Evolutionary conservation across 2,329 filamentous ascomycete genomes (phyloP).

Genomic region (Clarireedia homoeocarpa): DNA sequence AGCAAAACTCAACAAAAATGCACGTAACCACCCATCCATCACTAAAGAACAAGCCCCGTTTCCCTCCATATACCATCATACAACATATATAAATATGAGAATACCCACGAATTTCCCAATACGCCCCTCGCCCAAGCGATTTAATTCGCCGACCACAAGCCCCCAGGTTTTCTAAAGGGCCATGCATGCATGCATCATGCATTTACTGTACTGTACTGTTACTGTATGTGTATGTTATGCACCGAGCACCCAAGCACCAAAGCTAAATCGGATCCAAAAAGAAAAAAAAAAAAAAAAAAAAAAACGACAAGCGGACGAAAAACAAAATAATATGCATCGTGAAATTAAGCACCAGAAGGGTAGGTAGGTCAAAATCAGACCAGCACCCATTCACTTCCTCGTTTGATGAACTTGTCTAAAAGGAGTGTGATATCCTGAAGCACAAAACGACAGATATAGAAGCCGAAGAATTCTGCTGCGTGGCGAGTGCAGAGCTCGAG

Average conservation of each 20-base stretch:
- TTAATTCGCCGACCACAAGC: no score
- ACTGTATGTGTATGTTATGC: neutral
- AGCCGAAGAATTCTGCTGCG: constrained; percentile 94
- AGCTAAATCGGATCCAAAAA: neutral
- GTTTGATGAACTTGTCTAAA: constrained; percentile 95
- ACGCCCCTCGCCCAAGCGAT: neutral
- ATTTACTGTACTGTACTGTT: no score
- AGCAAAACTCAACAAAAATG: neutral
- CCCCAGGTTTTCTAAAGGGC: no score
- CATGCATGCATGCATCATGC: no score
- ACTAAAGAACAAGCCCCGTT: neutral
- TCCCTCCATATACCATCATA: no score
- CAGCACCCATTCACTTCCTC: constrained; percentile 89
- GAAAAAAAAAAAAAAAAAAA: neutral
- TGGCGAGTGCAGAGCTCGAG: constrained; percentile 89
- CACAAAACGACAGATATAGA: constrained; percentile 95
- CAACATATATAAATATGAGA: no score
- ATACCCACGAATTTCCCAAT: neutral
- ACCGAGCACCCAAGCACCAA: neutral
- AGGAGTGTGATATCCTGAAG: constrained; percentile 74
- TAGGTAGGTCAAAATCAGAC: constrained; percentile 16
- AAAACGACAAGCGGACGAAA: neutral
- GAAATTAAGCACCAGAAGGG: neutral
- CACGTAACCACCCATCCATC: neutral
- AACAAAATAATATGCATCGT: neutral